These are phyloP conservation scores for Moricandia moricandioides DNA, from an alignment of 345 rosid genomes.

Conservation along the genomic window DNA sequence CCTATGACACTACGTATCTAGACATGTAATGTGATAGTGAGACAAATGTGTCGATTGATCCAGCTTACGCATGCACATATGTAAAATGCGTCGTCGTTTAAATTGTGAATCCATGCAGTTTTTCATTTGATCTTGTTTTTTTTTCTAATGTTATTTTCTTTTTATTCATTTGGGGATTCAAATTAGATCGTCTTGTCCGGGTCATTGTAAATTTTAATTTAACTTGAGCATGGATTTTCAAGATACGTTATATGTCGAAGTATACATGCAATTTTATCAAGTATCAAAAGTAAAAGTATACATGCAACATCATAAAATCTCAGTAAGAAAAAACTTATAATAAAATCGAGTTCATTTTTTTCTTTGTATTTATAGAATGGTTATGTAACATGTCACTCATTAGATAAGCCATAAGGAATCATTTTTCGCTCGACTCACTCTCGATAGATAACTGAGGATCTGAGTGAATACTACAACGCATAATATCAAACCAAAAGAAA, in stretches of 20 bases:
- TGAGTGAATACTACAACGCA: not conserved
- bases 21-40: conserved; percentile 8
- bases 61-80: not conserved
- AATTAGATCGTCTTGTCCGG: not conserved
- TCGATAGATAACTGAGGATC: not conserved
- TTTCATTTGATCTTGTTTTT: not conserved
- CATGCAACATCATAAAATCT: not conserved
- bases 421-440: not conserved
- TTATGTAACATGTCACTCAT: too few species aligned
- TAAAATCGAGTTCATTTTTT: not conserved
- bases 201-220: not conserved
- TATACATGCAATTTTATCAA: not conserved
- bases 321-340: not conserved
- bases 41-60: conserved; percentile 5
- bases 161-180: not conserved
- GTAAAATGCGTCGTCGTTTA: conserved; percentile 17
- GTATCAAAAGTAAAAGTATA: not conserved
- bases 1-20: not conserved
- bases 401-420: not conserved
- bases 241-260: conserved; percentile 1
- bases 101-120: conserved; percentile 23
- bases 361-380: too few species aligned
- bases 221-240: not conserved
- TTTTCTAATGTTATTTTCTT: not conserved
- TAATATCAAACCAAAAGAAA: not conserved